These are phyloP conservation scores for Neoboletus subvelutipes DNA, from an alignment of 768 basidiomycete species.

Conservation along the genomic window DNA sequence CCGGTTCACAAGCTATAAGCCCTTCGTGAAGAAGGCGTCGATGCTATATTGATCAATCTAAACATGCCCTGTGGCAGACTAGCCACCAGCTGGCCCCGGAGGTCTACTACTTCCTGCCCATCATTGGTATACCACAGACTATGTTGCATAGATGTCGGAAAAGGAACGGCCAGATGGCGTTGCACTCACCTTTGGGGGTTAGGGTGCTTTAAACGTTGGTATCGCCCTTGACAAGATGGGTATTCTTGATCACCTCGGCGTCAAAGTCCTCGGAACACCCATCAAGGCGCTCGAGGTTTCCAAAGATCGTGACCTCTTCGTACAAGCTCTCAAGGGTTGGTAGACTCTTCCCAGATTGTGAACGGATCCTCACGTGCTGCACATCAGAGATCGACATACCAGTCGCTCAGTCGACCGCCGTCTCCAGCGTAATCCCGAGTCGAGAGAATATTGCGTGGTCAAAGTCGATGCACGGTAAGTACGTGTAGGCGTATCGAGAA, in stretches of 20 bases:
- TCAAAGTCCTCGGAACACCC: conserved; percentile 93
- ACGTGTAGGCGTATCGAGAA: neutral
- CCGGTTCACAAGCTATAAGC: conserved; percentile 99
- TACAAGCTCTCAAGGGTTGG: conserved; percentile 91
- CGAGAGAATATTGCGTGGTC: conserved; percentile 95
- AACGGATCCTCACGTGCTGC: conserved; percentile 1
- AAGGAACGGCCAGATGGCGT: conserved; percentile 98
- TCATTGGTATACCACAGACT: conserved; percentile 95
- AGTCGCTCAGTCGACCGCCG: conserved; percentile 92
- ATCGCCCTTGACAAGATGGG: conserved; percentile 97
- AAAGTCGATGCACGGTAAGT: conserved; percentile 89
- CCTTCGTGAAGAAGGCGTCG: conserved; percentile 90
- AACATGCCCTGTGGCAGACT: conserved; percentile 99
- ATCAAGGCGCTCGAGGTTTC: conserved; percentile 93
- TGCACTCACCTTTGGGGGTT: conserved; percentile 95
- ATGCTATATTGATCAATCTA: conserved; percentile 95
- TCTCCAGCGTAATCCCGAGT: conserved; percentile 90
- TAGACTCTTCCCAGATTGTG: neutral
- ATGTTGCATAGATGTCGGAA: conserved; percentile 97
- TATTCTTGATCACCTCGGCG: conserved; percentile 85
- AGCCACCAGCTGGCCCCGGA: conserved; percentile 96
- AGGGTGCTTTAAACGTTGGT: conserved; percentile 96
- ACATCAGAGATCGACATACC: conserved; percentile 93
- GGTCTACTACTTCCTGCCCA: conserved; percentile 96
- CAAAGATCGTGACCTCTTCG: conserved; percentile 96